A percentile compares a stretch with the other conserved stretches of the same genome.
phyloP scores from a whole-genome alignment of 768 basidiomycete species.

The Sporobolomyces phaffii region DNA sequence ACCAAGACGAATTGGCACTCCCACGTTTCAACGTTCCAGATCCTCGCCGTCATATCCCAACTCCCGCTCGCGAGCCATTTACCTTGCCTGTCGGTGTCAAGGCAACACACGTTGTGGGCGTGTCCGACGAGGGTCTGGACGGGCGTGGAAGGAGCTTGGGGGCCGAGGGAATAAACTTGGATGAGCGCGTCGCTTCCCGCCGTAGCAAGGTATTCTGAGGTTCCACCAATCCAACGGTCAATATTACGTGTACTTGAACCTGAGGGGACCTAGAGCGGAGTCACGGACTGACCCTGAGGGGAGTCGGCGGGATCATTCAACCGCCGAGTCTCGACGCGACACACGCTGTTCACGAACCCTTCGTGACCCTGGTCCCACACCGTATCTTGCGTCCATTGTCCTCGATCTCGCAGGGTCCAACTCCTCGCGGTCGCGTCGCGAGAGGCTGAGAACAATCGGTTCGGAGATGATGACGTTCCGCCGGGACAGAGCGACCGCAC shows the following conservation, averaged over 20 bases:
- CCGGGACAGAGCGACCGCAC: conserved; percentile 19
- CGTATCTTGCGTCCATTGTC: neutral
- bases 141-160: conserved; percentile 48
- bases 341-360: conserved; percentile 15
- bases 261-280: neutral
- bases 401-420: neutral
- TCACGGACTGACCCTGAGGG: neutral
- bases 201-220: conserved; percentile 61
- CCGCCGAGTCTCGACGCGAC: neutral
- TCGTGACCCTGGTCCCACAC: neutral
- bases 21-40: conserved; percentile 51
- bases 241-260: neutral
- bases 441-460: conserved; percentile 12
- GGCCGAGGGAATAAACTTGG: conserved; percentile 66
- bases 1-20: conserved; percentile 66
- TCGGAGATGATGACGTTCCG: neutral
- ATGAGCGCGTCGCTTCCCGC: conserved; percentile 83
- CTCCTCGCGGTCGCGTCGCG: conserved; percentile 20
- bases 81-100: conserved; percentile 52
- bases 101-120: conserved; percentile 76
- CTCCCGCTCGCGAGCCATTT: conserved; percentile 19
- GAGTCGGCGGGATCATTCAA: neutral
- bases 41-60: conserved; percentile 34
- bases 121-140: conserved; percentile 77
- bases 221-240: neutral